Conservation (phyloP, 345 rosid genomes). For the Iberis pinnata region DNA sequence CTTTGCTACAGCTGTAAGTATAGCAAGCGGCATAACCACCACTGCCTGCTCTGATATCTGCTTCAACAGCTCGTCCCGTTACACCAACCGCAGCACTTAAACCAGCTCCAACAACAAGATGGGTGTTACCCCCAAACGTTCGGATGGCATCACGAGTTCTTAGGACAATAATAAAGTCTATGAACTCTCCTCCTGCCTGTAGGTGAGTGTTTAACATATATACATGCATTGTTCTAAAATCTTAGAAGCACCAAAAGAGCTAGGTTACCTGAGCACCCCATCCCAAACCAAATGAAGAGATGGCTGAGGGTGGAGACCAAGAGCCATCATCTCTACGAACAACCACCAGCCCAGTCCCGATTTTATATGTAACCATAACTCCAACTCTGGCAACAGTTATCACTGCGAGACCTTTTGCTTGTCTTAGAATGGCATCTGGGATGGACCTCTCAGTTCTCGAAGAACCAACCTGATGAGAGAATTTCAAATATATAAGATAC, state of each 20-base stretch:
- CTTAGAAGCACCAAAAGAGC: not conserved
- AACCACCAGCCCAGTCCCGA: conserved; percentile 88
- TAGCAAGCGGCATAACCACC: conserved; percentile 95
- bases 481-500: conserved; percentile 1
- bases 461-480: conserved; percentile 54
- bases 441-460: conserved; percentile 76
- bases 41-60: conserved; percentile 83
- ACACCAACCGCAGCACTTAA: conserved; percentile 82
- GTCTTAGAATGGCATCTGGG: conserved; percentile 66
- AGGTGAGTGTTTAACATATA: conserved; percentile 14
- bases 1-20: conserved; percentile 98
- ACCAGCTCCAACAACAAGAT: conserved; percentile 89
- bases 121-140: conserved; percentile 80
- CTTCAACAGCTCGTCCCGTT: conserved; percentile 80
- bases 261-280: conserved; percentile 95
- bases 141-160: conserved; percentile 76
- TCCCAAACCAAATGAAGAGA: conserved; percentile 85
- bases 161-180: conserved; percentile 82
- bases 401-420: conserved; percentile 92
- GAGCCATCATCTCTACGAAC: conserved; percentile 88
- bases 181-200: conserved; percentile 96
- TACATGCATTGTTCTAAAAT: conserved; percentile 4
- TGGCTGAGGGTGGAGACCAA: conserved; percentile 97
- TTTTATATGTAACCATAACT: conserved; percentile 73
- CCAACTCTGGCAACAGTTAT: conserved; percentile 80